Evolutionary conservation across 371 early-diverging fungal species (phyloP), one percentile per base, ranked within the genome.

Genomic region (Mucor indicus): DNA sequence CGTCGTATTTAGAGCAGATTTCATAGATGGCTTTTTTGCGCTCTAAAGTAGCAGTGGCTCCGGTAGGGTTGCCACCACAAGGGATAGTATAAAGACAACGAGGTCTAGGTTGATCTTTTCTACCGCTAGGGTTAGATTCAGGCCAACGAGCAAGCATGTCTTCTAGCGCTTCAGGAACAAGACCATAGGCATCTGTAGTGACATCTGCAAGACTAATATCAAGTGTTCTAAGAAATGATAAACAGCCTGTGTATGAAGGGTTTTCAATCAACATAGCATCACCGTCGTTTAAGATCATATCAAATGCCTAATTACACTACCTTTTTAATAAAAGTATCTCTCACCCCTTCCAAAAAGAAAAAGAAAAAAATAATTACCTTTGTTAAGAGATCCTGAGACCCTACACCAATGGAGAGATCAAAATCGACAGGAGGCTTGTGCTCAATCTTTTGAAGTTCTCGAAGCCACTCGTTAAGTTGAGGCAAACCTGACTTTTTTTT

Each of bases 311-410:
- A 17, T 27, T 5, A 27, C 7, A 27, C 8, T 13, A 11, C 17
- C 11, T 27, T 5, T 27, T 27, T 7, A 11, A 27, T 27, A 27
- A 27, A 7, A 11, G 11, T 27, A 27, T 27, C 5, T 27, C 29
- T 27, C n/a, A n/a, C n/a, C n/a, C n/a, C n/a, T n/a, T n/a, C n/a
- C n/a, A n/a, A n/a, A n/a, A n/a, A n/a, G n/a, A n/a, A n/a, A n/a
- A n/a, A n/a, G n/a, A n/a, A n/a, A n/a, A n/a, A n/a, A n/a, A n/a
- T n/a, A n/a, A 49, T 38, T 46, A 57, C 72, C 57, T 87, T 88
- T 9, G 89, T 79, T 37, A 91, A 57, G 30, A 89, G 56, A 64
- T 90, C 90, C 62, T 90, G 92, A 15, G 79, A 78, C 13, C 92
- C 92, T 48, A 79, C 75, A 17, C 89, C 89, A 4, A 92, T 67